A percentile compares a stretch with the other conserved stretches of the same genome.
Conservation (phyloP, 2,329 filamentous ascomycete species). For the Neofusicoccum ribis region DNA sequence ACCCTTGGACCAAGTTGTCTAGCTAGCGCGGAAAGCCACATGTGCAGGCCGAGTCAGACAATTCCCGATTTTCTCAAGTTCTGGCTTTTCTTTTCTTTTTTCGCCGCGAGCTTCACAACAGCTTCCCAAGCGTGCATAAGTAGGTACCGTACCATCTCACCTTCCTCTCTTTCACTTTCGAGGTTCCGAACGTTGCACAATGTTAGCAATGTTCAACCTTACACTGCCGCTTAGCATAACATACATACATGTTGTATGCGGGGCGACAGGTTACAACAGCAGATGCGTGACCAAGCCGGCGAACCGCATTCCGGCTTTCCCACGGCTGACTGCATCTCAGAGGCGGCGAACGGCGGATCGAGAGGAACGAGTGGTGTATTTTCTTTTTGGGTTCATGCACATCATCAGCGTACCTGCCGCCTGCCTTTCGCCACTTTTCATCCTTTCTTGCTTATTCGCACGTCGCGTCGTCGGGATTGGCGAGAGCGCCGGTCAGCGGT, state of each 20-base stretch:
- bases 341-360: neutral
- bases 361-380: neutral
- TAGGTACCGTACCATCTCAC: constrained; percentile 8
- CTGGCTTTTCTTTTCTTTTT: neutral
- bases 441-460: too few relatives aligned
- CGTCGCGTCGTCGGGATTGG: too few relatives aligned
- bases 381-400: neutral
- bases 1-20: neutral
- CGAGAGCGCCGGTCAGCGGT: too few relatives aligned
- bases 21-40: too few relatives aligned
- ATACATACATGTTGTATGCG: neutral
- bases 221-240: neutral
- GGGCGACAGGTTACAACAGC: neutral
- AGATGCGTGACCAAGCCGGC: neutral
- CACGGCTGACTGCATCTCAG: neutral
- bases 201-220: constrained; percentile 5
- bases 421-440: too few relatives aligned
- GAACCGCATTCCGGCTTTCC: neutral
- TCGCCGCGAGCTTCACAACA: constrained; percentile 1
- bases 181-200: constrained; percentile 8
- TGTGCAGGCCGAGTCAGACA: neutral
- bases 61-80: neutral
- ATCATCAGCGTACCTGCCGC: neutral
- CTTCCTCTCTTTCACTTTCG: neutral
- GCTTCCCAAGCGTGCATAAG: neutral